Conservation (phyloP, 2,329 filamentous ascomycete species). For the Diaporthe helianthi region DNA sequence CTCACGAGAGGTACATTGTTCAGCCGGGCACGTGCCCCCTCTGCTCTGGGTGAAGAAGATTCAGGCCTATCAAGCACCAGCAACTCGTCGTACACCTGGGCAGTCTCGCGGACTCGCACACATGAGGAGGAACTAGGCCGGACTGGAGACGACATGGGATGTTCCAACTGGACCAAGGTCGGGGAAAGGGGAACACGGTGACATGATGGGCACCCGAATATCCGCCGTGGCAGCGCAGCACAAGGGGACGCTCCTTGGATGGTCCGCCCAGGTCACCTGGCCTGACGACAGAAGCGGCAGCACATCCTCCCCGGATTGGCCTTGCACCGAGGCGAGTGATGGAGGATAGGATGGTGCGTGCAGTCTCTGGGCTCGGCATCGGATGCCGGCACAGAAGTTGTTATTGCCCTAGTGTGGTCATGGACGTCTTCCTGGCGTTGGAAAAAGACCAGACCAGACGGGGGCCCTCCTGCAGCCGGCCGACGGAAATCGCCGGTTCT, state of each 20-base stretch:
- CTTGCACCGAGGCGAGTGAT: not conserved
- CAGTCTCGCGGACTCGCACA: not conserved
- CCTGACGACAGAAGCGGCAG: not conserved
- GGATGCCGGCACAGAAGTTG: not conserved
- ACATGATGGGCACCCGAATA: not conserved
- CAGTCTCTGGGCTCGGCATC: not conserved
- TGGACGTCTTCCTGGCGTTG: slow-evolving; percentile 12
- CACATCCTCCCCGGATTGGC: not conserved
- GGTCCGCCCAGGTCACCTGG: slow-evolving; percentile 4
- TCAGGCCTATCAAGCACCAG: not conserved
- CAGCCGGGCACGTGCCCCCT: slow-evolving; percentile 68
- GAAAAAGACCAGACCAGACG: not conserved
- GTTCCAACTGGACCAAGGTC: not conserved
- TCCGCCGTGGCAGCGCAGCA: not conserved
- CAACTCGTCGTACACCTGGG: not conserved
- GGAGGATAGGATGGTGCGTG: not conserved
- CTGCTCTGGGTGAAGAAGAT: slow-evolving; percentile 43
- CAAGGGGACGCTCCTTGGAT: not conserved
- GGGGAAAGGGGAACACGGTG: not conserved
- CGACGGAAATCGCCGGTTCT: not conserved
- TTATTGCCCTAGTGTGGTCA: not conserved
- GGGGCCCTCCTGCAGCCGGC: no score
- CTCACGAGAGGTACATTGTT: slow-evolving; percentile 78
- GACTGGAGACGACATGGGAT: not conserved
- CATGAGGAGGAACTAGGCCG: not conserved